These are phyloP conservation scores for Boletus reticuloceps DNA, from an alignment of 768 basidiomycete genomes.

Conservation along the genomic window DNA sequence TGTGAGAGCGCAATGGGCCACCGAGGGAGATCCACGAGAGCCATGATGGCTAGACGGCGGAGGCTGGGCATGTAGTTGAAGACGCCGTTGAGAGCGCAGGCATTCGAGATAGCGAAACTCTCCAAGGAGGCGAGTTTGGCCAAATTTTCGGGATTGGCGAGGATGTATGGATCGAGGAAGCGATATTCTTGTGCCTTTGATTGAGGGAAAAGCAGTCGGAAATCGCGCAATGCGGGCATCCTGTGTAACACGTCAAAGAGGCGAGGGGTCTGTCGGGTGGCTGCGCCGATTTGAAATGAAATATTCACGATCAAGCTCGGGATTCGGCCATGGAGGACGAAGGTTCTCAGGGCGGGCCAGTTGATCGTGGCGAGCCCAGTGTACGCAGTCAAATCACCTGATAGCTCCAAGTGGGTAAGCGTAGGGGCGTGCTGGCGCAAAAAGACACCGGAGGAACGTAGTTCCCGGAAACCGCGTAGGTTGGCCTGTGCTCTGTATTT, in stretches of 20 bases:
- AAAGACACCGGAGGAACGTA: slow-evolving; percentile 29
- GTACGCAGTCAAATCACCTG: slow-evolving; percentile 29
- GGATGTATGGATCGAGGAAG: slow-evolving; percentile 22
- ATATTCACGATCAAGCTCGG: slow-evolving; percentile 16
- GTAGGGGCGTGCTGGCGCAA: slow-evolving; percentile 29
- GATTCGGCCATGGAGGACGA: slow-evolving; percentile 31
- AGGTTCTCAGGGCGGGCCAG: slow-evolving; percentile 30
- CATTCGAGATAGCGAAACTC: slow-evolving; percentile 36
- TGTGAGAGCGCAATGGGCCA: slow-evolving; percentile 36
- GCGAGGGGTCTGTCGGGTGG: background rate
- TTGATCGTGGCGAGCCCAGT: slow-evolving; percentile 28
- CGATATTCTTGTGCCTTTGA: slow-evolving; percentile 24
- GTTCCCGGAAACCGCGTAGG: slow-evolving; percentile 29
- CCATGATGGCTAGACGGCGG: slow-evolving; percentile 30
- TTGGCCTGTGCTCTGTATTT: slow-evolving; percentile 33
- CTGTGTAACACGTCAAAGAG: slow-evolving; percentile 31
- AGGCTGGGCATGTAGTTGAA: slow-evolving; percentile 31
- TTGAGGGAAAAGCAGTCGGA: slow-evolving; percentile 33
- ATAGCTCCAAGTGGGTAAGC: slow-evolving; percentile 31
- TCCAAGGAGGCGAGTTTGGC: slow-evolving; percentile 33
- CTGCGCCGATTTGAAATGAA: slow-evolving; percentile 13
- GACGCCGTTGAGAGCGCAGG: slow-evolving; percentile 29
- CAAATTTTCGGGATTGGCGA: slow-evolving; percentile 20
- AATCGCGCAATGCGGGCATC: slow-evolving; percentile 31
- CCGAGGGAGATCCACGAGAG: slow-evolving; percentile 34